Evolutionary conservation across 805 yeast species (phyloP).

Genomic region (Sugiyamaella marilandica): DNA sequence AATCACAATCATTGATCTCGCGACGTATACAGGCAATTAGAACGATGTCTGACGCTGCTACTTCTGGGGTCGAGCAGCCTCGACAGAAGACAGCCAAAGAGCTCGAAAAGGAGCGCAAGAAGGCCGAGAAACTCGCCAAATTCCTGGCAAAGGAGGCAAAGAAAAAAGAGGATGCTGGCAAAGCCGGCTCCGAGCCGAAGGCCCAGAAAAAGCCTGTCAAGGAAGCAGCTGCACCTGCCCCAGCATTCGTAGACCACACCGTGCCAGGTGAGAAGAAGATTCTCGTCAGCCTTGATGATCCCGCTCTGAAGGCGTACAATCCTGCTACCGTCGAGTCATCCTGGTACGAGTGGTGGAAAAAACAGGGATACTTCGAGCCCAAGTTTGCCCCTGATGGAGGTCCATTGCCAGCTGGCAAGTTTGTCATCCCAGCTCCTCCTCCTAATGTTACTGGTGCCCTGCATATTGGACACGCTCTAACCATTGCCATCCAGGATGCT

Average conservation of each 20-base stretch:
- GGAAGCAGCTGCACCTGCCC: conserved; percentile 62
- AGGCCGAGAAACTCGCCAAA: conserved; percentile 83
- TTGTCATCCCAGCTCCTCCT: conserved; percentile 97
- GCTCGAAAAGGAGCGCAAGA: conserved; percentile 79
- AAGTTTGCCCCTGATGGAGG: conserved; percentile 71
- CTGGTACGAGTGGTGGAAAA: conserved; percentile 97
- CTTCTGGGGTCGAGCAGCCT: conserved; percentile 21
- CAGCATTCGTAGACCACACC: conserved; percentile 84
- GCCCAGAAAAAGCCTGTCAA: conserved; percentile 46
- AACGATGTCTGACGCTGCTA: conserved; percentile 18
- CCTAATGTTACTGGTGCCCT: conserved; percentile 98
- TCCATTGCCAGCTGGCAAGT: conserved; percentile 73
- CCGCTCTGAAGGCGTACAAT: conserved; percentile 88
- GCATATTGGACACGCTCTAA: conserved; percentile 97
- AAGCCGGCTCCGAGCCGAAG: conserved; percentile 31
- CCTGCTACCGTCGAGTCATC: conserved; percentile 92
- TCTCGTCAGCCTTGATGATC: conserved; percentile 81
- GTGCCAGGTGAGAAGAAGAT: conserved; percentile 87
- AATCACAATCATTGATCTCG: background rate
- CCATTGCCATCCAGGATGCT: conserved; percentile 91
- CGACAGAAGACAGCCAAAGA: conserved; percentile 70
- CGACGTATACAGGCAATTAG: conserved; percentile 2
- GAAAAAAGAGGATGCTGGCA: conserved; percentile 43
- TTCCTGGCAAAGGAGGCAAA: conserved; percentile 79
- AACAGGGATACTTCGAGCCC: conserved; percentile 84